Base-by-base conservation (phyloP, 495 filamentous ascomycete genomes). In the Tricharina praecox region DNA sequence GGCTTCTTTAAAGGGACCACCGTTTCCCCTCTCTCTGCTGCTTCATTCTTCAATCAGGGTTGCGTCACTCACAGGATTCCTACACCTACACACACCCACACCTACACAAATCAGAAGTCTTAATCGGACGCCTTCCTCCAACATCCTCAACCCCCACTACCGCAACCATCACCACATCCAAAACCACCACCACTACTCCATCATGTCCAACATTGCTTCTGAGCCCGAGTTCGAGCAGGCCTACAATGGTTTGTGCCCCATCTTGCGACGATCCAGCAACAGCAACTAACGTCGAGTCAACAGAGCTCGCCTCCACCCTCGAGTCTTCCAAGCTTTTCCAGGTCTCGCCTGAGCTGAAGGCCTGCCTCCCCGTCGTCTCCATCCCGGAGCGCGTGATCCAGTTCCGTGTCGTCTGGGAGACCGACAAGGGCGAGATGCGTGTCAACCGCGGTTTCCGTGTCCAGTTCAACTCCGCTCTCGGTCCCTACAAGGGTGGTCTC, bases 201-300 rank as follows among this genome's bases (percentile, higher is more conserved):
- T 26, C 56, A 92, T 93, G 85, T 82, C 85, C 49, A 80, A 92
- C 73, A 70, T 87, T 59, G 75, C 84, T 43, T 66, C 67, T 48
- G 90, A 97, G 73, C 88, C 90, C 62, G 90, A 97, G 70, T 97
- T 96, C 70, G 79, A 95, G 77, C 90, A 97, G 74, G 90, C 90
- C 53, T 93, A 92, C 74, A 85, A 90, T 68, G 87, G 87, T 94
- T 70, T 63, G 64, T 51, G 7, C 39, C 16, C 15, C 5, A n/a
- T 30, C 26, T 11, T 4, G 4, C 9, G 5, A 11, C 23, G n/a
- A 30, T 18, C 15, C 19, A 33, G 28, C 11, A 9, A 24, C 53
- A 41, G 42, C 45, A 38, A 36, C 44, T 61, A 33, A 56, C 28
- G 15, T 4, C 24, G 33, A 13, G n/a, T n/a, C 25, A 39, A 52